A percentile compares a stretch with the other conserved stretches of the same genome.
These are phyloP conservation scores for Rosa hybrid DNA, from an alignment of 331 rosid genomes.

Conservation along the genomic window DNA sequence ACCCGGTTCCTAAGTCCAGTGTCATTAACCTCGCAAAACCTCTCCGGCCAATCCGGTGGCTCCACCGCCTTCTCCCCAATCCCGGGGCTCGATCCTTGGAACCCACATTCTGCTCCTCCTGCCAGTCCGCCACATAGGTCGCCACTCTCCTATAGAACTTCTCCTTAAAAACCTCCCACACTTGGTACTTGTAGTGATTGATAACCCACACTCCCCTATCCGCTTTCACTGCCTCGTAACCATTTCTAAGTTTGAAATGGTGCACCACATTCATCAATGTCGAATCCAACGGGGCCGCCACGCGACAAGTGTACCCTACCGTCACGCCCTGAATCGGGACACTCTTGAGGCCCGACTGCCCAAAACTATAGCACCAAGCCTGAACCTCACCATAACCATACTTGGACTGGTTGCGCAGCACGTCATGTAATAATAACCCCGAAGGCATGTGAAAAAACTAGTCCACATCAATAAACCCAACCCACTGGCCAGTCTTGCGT, in stretches of 20 bases:
- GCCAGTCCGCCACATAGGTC: slow-evolving; percentile 77
- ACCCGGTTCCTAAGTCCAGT: slow-evolving; percentile 47
- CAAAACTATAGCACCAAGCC: slow-evolving; percentile 53
- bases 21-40: slow-evolving; percentile 73
- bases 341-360: slow-evolving; percentile 58
- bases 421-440: slow-evolving; percentile 17
- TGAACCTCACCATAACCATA: slow-evolving; percentile 51
- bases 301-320: slow-evolving; percentile 72
- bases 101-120: slow-evolving; percentile 51
- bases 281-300: slow-evolving; percentile 35
- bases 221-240: slow-evolving; percentile 40
- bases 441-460: slow-evolving; percentile 56
- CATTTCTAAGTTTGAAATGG: slow-evolving; percentile 62
- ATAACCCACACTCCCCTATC: slow-evolving; percentile 49
- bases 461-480: slow-evolving; percentile 80
- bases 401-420: slow-evolving; percentile 39
- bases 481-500: slow-evolving; percentile 63
- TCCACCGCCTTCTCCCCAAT: slow-evolving; percentile 65
- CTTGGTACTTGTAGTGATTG: slow-evolving; percentile 87
- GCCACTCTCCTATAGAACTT: slow-evolving; percentile 81
- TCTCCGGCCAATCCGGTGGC: slow-evolving; percentile 63
- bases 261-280: slow-evolving; percentile 77
- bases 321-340: slow-evolving; percentile 56
- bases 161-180: slow-evolving; percentile 78
- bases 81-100: slow-evolving; percentile 82